Conservation (phyloP, 208 protist species). For the Trypanosoma lewisi region DNA sequence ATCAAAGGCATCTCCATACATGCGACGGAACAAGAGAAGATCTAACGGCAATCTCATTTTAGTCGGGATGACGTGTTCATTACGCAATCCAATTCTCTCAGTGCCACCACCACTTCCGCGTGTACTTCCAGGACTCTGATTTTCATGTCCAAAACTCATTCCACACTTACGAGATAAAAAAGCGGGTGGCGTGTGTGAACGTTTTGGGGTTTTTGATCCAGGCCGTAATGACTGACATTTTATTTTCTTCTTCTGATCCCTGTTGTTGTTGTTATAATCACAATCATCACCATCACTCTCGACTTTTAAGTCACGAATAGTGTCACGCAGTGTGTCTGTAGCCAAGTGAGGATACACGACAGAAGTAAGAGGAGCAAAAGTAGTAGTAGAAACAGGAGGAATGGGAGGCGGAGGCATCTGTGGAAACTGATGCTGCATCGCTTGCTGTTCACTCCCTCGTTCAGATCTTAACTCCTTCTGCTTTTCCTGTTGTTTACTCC, state of each 20-base stretch:
- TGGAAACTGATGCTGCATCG: neutral
- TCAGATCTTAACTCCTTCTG: neutral
- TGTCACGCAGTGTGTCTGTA: neutral
- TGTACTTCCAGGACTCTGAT: too few species aligned
- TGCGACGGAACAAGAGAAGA: constrained; percentile 48
- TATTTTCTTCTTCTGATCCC: too few species aligned
- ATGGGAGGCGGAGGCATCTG: neutral
- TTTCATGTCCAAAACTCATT: too few species aligned
- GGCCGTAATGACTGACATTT: too few species aligned
- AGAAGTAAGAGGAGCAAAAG: neutral
- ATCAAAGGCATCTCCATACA: constrained; percentile 59
- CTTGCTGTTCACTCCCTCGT: neutral
- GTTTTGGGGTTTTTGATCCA: too few species aligned
- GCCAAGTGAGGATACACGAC: too few species aligned
- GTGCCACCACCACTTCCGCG: too few species aligned
- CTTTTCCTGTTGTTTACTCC: neutral
- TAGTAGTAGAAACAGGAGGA: neutral
- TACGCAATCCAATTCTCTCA: neutral
- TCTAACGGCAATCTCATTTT: constrained; percentile 24
- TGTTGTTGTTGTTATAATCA: neutral
- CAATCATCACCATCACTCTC: neutral
- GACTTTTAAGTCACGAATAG: neutral
- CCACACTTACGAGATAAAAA: too few species aligned
- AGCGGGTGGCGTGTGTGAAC: too few species aligned
- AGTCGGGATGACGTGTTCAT: constrained; percentile 2